Evolutionary conservation across 1,284 basidiomycete genomes (phyloP), one percentile per base, ranked within the genome.

Genomic region (Phellopilus nigrolimitatus): DNA sequence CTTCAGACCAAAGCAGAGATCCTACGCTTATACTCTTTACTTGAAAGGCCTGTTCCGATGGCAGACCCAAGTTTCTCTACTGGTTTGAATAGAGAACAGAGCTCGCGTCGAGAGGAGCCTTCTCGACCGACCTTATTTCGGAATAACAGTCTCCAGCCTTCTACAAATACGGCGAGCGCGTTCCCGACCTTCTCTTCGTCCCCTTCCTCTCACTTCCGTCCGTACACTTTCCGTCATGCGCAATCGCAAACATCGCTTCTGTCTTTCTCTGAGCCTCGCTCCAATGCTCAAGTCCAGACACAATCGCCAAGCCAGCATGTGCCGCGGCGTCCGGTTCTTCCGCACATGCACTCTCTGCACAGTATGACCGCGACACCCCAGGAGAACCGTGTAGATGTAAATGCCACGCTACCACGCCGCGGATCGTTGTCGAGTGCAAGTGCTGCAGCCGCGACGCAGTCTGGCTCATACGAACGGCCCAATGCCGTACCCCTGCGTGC

Each of bases 371-470:
- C 41, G 3, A 47, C 50, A 6, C 50, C 50, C 8, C 47, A 53
- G 33, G 51, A 53, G 40, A 48, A 41, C 31, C 38, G 38, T 24
- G 38, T 53, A 4, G 40, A 40, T 10, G 45, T 42, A 1, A 25
- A 27, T 10, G 47, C 36, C 13, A 40, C 50, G 10, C 44, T 52
- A n/a, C 50, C 50, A 6, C 43, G 51, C 12, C 51, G 51, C 15
- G 51, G 51, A 13, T 53, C 51, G 13, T n/a, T 53, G 25, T 53
- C 51, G 19, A 53, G 46, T 21, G 51, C 51, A 10, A 53, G 51
- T 33, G 28, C 44, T 17, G 51, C 51, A 7, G 45, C 51, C n/a
- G 49, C 49, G 21, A 28, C 37, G 36, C 44, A 47, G 22, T 12
- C 46, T 21, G 51, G 37, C 37, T 5, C 28, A n/a, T n/a, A n/a